Conservation (phyloP, 2,329 filamentous ascomycete genomes). For the Hypomyces rosellus region DNA sequence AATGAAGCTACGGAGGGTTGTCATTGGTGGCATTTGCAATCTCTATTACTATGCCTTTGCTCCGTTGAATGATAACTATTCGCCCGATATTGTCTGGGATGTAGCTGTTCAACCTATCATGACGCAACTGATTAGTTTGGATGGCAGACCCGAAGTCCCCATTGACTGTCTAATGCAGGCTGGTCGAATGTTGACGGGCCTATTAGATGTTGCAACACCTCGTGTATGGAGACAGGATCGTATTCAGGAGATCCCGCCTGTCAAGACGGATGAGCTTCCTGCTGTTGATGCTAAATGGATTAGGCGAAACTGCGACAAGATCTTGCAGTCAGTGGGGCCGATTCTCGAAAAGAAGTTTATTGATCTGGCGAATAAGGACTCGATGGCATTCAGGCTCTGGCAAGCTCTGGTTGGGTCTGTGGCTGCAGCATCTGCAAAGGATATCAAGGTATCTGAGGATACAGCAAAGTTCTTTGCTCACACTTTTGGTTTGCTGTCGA, state of each 20-base stretch:
- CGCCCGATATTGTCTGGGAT: constrained; percentile 75
- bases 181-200: constrained; percentile 62
- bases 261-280: constrained; percentile 70
- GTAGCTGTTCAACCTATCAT: constrained; percentile 62
- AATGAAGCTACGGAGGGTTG: constrained; percentile 42
- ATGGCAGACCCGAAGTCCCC: constrained; percentile 30
- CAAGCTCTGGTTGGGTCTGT: constrained; percentile 55
- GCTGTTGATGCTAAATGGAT: constrained; percentile 83
- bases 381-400: constrained; percentile 51
- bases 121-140: constrained; percentile 42
- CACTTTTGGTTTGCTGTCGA: constrained; percentile 62
- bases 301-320: constrained; percentile 58
- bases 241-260: constrained; percentile 53
- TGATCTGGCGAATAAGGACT: constrained; percentile 55
- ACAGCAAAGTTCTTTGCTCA: constrained; percentile 72
- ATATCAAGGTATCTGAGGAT: constrained; percentile 82
- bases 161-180: constrained; percentile 52
- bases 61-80: constrained; percentile 57
- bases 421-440: constrained; percentile 66
- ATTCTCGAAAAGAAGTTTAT: constrained; percentile 56
- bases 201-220: constrained; percentile 55
- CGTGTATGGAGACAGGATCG: constrained; percentile 70
- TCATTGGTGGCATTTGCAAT: constrained; percentile 68
- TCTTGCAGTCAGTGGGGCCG: constrained; percentile 58
- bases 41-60: constrained; percentile 78